A percentile compares a stretch with the other conserved stretches of the same genome.
Conservation (phyloP, 495 filamentous ascomycete species). For the Annulohypoxylon moriforme region DNA sequence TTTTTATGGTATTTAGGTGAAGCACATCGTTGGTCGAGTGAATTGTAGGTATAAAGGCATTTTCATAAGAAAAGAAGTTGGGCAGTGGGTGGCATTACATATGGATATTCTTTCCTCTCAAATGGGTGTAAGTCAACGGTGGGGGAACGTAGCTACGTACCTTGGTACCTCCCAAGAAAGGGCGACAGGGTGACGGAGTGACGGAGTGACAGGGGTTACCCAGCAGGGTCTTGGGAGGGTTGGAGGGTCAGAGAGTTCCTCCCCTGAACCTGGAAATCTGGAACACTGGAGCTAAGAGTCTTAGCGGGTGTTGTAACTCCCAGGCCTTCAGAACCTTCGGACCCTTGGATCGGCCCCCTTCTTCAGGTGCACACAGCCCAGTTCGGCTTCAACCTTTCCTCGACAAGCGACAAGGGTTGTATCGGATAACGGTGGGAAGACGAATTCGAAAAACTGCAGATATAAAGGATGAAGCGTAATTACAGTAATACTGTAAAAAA, state of each 20-base stretch:
- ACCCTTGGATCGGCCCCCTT: conserved; percentile 20
- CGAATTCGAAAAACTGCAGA: conserved; percentile 4
- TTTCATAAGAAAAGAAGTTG: conserved; percentile 39
- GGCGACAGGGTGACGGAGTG: conserved; percentile 11
- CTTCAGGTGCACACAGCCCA: conserved; percentile 8
- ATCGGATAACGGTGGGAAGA: conserved; percentile 15
- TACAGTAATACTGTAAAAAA: conserved; percentile 34
- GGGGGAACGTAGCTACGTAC: conserved; percentile 42
- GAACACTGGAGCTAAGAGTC: conserved; percentile 40
- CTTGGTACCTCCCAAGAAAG: not conserved
- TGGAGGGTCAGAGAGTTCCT: conserved; percentile 26
- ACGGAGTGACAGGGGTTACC: conserved; percentile 23
- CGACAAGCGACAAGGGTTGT: not conserved
- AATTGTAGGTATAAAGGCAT: conserved; percentile 22
- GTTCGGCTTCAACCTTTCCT: not conserved
- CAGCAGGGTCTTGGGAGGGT: not conserved
- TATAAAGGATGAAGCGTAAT: conserved; percentile 23
- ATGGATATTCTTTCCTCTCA: not conserved
- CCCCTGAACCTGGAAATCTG: conserved; percentile 51
- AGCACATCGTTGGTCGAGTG: conserved; percentile 31
- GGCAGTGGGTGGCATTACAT: conserved; percentile 38
- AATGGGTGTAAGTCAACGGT: conserved; percentile 3
- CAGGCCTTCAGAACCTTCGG: conserved; percentile 25
- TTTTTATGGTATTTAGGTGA: conserved; percentile 27
- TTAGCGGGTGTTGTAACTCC: conserved; percentile 46